Evolutionary conservation across 768 basidiomycete genomes (phyloP), one percentile per base, ranked within the genome.

Genomic region (Suillus decipiens): DNA sequence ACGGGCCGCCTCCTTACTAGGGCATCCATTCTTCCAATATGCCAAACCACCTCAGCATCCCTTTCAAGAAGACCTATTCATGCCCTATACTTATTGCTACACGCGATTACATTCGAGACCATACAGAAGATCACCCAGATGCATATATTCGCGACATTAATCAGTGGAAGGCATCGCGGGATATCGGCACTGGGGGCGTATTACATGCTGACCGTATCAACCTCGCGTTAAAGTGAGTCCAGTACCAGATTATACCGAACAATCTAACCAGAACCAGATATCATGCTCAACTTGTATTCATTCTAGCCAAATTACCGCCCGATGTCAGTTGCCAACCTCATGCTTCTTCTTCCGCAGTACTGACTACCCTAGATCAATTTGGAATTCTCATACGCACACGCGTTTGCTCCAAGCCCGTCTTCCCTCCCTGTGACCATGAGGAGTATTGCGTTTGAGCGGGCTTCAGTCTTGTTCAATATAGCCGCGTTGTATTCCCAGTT

Each of bases 401-500:
- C 80, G 11, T 96, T 96, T 72, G 37, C 33, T 34, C 77, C 85
- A 3, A 37, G 64, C 0, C 76, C 86, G 7, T 71, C 76, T 10
- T 79, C 79, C 43, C 69, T 85, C 0, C 87, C 93, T 1, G 74
- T 92, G 28, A 81, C 88, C 0, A 75, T 95, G 37, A 81, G 80
- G 39, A 95, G 89, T 64, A 79, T 98, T n/a, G 78, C 84, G 1
- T 97, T 90, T 67, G 96, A 99, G 72, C 83, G 91, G 17, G 87
- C 89, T 2, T 80, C 84, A 24, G 80, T 92, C 0, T 75, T 98
- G 1, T 96, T 90, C 80, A 98, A 98, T 70, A 80, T 98, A 5
- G 93, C 89, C 1, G 86, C 93, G 3, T 76, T 95, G n/a, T 92
- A 90, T 72, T 92, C 92, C 2, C 89, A 92, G 61, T 79, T 97